Conservation (phyloP, 2,329 filamentous ascomycete species). For the Scytalidium lignicola region DNA sequence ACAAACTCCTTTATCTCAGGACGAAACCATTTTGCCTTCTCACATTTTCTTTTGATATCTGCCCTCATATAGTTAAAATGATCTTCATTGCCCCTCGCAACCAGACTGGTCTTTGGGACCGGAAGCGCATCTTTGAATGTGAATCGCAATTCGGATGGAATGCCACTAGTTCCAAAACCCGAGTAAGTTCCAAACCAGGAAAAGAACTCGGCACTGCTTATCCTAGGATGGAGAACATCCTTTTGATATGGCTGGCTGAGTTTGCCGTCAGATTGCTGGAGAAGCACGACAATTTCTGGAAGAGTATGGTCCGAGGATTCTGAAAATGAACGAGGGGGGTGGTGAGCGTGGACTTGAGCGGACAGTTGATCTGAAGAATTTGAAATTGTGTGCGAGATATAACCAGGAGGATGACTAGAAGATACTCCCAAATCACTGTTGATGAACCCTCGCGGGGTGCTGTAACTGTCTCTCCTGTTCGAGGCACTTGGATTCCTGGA, state of each 20-base stretch:
- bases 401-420: neutral
- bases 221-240: neutral
- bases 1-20: slow-evolving; percentile 6
- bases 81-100: slow-evolving; percentile 3
- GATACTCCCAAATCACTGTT: neutral
- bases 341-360: neutral
- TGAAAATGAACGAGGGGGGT: neutral
- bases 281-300: neutral
- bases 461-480: neutral
- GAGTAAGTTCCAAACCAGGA: slow-evolving; percentile 3
- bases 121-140: slow-evolving; percentile 6
- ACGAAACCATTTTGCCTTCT: neutral
- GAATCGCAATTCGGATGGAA: slow-evolving; percentile 2
- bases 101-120: neutral
- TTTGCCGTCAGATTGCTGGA: neutral
- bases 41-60: slow-evolving; percentile 4
- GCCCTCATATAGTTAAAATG: slow-evolving; percentile 7
- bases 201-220: slow-evolving; percentile 7
- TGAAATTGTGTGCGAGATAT: neutral
- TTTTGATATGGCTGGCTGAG: neutral
- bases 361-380: neutral
- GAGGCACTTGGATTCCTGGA: neutral
- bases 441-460: neutral
- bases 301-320: neutral
- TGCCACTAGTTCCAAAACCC: neutral